Evolutionary conservation across 2,329 filamentous ascomycete species (phyloP).

Genomic region (Geosmithia putterillii): DNA sequence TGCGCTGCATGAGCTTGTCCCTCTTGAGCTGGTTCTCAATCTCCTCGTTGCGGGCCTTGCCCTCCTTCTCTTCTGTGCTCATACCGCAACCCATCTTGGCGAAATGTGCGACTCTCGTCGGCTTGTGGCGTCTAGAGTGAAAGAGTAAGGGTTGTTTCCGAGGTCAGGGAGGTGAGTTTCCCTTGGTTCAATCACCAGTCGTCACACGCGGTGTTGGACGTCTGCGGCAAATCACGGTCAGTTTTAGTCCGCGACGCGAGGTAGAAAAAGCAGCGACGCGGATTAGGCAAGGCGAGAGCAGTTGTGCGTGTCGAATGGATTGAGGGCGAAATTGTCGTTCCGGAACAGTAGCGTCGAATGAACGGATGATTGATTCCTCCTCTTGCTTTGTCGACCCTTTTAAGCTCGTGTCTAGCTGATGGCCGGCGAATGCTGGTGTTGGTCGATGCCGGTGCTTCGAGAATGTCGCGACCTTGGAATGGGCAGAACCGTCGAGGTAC

Average conservation of each 20-base stretch:
- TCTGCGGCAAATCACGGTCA: neutral
- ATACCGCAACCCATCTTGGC: slow-evolving; percentile 97
- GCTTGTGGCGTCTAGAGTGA: neutral
- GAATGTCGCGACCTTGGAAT: neutral
- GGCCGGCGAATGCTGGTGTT: too few species aligned
- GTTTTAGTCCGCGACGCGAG: neutral
- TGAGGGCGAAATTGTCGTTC: too few species aligned
- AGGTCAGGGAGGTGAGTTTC: neutral
- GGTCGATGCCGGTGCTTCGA: neutral
- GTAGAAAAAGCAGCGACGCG: neutral
- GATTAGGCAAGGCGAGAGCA: too few species aligned
- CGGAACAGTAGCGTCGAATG: too few species aligned
- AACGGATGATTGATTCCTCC: neutral
- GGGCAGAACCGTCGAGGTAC: neutral
- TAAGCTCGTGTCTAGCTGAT: neutral
- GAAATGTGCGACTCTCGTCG: slow-evolving; percentile 10
- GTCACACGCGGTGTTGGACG: neutral
- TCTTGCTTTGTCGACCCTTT: neutral
- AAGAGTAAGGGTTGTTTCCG: neutral
- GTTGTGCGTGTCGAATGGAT: too few species aligned
- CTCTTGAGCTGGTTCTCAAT: slow-evolving; percentile 99
- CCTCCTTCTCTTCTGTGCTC: slow-evolving; percentile 99
- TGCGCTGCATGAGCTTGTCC: slow-evolving; percentile 97
- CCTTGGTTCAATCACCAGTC: neutral
- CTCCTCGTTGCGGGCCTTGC: slow-evolving; percentile 99